Base-by-base conservation (phyloP, 768 basidiomycete species). In the Lentinula sp. region DNA sequence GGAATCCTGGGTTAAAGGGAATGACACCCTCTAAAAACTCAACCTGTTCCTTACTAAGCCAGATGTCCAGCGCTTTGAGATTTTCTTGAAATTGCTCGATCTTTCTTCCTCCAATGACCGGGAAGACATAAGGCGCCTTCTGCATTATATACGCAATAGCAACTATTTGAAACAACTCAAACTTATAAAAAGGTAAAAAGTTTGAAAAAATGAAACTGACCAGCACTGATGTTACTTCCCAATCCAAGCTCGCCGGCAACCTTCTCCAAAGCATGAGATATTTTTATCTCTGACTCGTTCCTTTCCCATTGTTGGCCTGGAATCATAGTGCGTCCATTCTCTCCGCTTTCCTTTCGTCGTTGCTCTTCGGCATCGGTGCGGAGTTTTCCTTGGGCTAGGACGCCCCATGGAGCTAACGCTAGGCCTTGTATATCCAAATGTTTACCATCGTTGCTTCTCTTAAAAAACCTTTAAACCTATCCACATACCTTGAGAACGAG, bases 201-300 rank as follows among this genome's bases (percentile, higher is more conserved):
- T 36, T 33, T 2, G 36, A 28, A 5, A 28, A 3, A 28, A 28
- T 3, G n/a, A 43, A 6, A 37, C 35, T 39, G 16, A 60, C 59
- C 59, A 18, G 59, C 48, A 50, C 69, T 43, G 64, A 73, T 52
- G 8, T 54, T 37, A 66, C 67, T 68, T 61, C 75, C 70, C 0
- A 71, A 69, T 0, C 75, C 78, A 8, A 79, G 68, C 54, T 81
- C 71, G 28, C 68, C 65, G 0, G 79, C 77, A 41, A 81, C 72
- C 57, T 74, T 68, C 50, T 76, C 77, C 33, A 79, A 68, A 1
- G 72, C 75, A 5, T 59, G 60, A 48, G 69, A 72, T 18, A 78
- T 66, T 20, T 71, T 69, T 8, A 53, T 68, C 62, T 79, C 72
- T 9, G 66, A 45, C 6, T 72, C 70, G 10, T 55, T 74, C 41